These are phyloP conservation scores for Massariosphaeria phaeospora DNA, from an alignment of 495 filamentous ascomycete species.

Conservation along the genomic window DNA sequence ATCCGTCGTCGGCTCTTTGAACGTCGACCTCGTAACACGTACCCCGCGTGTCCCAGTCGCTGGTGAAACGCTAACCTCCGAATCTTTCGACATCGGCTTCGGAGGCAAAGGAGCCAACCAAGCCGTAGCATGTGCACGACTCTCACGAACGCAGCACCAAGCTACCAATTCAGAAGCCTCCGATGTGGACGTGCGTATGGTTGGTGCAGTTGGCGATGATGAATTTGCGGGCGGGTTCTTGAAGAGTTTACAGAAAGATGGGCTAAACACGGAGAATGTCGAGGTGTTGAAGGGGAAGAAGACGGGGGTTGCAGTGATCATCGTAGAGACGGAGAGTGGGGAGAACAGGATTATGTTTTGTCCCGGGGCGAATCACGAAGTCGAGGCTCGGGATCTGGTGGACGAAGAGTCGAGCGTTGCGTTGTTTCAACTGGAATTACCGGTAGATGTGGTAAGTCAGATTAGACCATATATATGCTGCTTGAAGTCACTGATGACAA, in stretches of 20 bases:
- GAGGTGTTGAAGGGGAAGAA: conserved; percentile 46
- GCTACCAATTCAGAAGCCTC: conserved; percentile 6
- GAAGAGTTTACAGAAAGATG: conserved; percentile 44
- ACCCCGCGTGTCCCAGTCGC: conserved; percentile 75
- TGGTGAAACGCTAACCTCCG: conserved; percentile 85
- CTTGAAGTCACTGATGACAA: too few relatives aligned
- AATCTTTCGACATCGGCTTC: conserved; percentile 67
- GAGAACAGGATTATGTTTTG: conserved; percentile 84
- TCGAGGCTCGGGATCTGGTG: conserved; percentile 47
- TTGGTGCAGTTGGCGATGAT: conserved; percentile 76
- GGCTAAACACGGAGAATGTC: conserved; percentile 59
- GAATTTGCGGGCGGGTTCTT: conserved; percentile 53
- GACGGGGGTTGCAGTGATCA: conserved; percentile 77
- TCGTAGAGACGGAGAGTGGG: conserved; percentile 75
- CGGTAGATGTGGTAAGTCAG: conserved; percentile 56
- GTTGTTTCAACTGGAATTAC: conserved; percentile 86
- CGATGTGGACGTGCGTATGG: conserved; percentile 64
- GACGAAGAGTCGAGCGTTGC: conserved; percentile 18
- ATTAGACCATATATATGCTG: too few relatives aligned
- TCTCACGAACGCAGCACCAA: conserved; percentile 50
- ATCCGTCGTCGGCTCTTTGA: conserved; percentile 85
- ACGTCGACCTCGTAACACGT: conserved; percentile 83
- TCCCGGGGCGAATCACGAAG: conserved; percentile 67
- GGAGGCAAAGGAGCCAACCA: conserved; percentile 98
- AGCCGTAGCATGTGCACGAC: conserved; percentile 70